Evolutionary conservation across 495 filamentous ascomycete species (phyloP).

Genomic region (Pseudotulostoma volvatum): DNA sequence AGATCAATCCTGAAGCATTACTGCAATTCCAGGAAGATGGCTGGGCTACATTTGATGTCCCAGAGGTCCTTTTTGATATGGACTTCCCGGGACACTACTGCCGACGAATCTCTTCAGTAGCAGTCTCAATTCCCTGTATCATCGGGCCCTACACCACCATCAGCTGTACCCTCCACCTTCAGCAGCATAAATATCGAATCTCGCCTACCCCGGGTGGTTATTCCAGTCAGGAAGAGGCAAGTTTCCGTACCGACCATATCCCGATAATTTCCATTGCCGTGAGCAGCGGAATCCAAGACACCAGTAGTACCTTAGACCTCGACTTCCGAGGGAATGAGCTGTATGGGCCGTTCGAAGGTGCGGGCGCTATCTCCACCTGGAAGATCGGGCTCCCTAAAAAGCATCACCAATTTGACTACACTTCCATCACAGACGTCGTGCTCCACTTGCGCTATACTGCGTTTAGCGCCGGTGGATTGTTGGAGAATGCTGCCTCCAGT

Average conservation of each 20-base stretch:
- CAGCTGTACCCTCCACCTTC: constrained; percentile 6
- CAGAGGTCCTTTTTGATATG: constrained; percentile 22
- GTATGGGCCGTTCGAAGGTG: constrained; percentile 26
- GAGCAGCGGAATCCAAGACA: constrained; percentile 6
- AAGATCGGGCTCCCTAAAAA: constrained; percentile 9
- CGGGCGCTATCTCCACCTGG: constrained; percentile 18
- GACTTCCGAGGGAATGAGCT: constrained; percentile 10
- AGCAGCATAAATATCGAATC: neutral
- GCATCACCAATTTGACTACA: constrained; percentile 17
- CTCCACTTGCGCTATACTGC: constrained; percentile 21
- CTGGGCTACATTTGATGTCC: constrained; percentile 9
- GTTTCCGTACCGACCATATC: constrained; percentile 1
- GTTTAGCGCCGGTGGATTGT: no score
- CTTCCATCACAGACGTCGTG: constrained; percentile 16
- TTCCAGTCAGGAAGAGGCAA: neutral
- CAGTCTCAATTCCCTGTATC: constrained; percentile 13
- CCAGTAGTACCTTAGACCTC: constrained; percentile 16
- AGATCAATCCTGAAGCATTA: constrained; percentile 12
- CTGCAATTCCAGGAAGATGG: constrained; percentile 12
- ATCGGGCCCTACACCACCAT: constrained; percentile 12
- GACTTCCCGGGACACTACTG: constrained; percentile 29
- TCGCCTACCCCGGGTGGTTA: neutral
- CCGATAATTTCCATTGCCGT: constrained; percentile 12
- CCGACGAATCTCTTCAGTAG: constrained; percentile 16
- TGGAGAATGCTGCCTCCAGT: no score